Conservation (phyloP, 2,329 filamentous ascomycete species). For the Dactylellina haptotyla region DNA sequence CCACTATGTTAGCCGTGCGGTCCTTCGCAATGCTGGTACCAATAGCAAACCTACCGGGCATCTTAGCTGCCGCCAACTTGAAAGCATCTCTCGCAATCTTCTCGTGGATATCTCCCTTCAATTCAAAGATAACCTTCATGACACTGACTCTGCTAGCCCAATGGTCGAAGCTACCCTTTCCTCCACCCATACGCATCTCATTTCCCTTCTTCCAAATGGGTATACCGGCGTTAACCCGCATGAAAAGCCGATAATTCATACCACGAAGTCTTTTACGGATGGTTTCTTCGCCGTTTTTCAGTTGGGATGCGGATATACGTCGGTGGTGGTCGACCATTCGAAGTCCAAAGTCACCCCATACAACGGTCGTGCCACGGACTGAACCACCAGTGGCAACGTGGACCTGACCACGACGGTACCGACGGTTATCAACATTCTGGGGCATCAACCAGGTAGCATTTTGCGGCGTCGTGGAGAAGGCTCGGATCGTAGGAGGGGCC, state of each 20-base stretch:
- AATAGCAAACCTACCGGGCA: conserved; percentile 73
- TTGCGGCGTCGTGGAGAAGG: conserved; percentile 50
- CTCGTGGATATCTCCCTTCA: conserved; percentile 92
- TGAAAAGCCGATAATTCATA: conserved; percentile 91
- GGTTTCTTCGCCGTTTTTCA: conserved; percentile 91
- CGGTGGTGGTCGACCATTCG: conserved; percentile 94
- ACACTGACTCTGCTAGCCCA: conserved; percentile 92
- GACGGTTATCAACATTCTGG: conserved; percentile 31
- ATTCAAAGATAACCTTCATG: conserved; percentile 89
- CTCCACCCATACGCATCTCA: conserved; percentile 98
- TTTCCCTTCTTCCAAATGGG: conserved; percentile 96
- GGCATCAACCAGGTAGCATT: conserved; percentile 45
- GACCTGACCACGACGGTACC: conserved; percentile 70
- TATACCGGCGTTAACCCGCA: conserved; percentile 88
- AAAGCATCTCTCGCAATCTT: conserved; percentile 94
- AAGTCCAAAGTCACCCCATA: conserved; percentile 95
- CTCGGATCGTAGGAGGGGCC: conserved; percentile 31
- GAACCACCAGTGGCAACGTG: conserved; percentile 91
- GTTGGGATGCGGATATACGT: conserved; percentile 83
- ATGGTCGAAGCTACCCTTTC: conserved; percentile 96
- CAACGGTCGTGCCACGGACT: conserved; percentile 89
- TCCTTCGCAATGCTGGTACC: neutral
- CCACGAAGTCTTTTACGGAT: conserved; percentile 89
- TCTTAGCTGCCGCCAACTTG: conserved; percentile 89
- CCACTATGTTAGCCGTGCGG: neutral